phyloP scores from a whole-genome alignment of 1,284 basidiomycete species.

The Golubevia pallescens region DNA sequence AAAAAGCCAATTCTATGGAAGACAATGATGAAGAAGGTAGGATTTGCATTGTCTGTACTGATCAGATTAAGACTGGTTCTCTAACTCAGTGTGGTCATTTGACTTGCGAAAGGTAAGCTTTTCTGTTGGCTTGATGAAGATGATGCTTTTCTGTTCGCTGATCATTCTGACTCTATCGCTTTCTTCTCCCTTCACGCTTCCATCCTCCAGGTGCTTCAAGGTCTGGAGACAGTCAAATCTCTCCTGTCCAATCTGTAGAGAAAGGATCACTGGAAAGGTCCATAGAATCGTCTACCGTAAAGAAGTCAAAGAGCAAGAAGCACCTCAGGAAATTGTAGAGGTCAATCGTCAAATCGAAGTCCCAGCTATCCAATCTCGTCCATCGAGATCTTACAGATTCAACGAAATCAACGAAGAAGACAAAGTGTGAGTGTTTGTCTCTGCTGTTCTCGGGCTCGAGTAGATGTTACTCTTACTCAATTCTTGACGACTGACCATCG shows the following conservation, averaged over 20 bases:
- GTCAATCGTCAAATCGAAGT: background rate
- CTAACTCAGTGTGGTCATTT: constrained; percentile 51
- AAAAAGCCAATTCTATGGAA: constrained; percentile 29
- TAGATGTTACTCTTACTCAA: no score
- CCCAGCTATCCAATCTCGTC: constrained; percentile 5
- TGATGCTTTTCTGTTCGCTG: no score
- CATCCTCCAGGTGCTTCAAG: constrained; percentile 31
- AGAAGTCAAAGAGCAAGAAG: no score
- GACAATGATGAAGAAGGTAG: constrained; percentile 17
- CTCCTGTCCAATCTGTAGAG: constrained; percentile 50
- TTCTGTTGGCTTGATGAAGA: no score
- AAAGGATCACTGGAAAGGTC: constrained; percentile 29
- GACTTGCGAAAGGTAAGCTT: constrained; percentile 28
- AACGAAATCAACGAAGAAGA: constrained; percentile 21
- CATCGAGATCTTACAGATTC: constrained; percentile 4
- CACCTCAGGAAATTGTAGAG: no score
- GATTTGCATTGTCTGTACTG: constrained; percentile 51
- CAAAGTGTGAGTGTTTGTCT: no score
- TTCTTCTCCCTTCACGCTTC: background rate
- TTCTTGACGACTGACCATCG: no score
- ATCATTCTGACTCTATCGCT: no score
- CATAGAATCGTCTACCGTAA: constrained; percentile 46
- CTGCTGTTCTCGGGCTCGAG: constrained; percentile 13
- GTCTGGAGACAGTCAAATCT: constrained; percentile 41
- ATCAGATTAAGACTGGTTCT: constrained; percentile 42